These are phyloP conservation scores for Cryptomeria japonica DNA, from an alignment of 75 land plant genomes.

Conservation along the genomic window DNA sequence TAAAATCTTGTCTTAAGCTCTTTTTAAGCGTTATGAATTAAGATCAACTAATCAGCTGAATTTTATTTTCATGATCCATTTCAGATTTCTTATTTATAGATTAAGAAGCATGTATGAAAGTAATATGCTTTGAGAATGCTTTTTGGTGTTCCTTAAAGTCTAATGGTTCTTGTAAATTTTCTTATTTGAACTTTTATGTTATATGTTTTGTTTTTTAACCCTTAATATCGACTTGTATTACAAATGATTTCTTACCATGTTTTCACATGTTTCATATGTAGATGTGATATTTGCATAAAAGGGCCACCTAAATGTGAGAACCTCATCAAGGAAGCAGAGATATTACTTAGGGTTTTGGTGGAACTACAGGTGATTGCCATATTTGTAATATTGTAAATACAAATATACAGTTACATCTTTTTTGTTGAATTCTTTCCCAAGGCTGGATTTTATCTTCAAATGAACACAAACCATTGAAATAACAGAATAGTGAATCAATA, in stretches of 20 bases:
- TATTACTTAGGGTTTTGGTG: constrained; percentile 41
- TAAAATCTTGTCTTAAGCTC: no score
- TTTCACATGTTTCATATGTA: constrained; percentile 13
- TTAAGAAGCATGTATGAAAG: no score
- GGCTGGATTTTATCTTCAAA: neutral
- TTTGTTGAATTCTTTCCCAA: neutral
- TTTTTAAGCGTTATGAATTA: no score
- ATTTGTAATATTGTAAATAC: neutral
- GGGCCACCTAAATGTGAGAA: constrained; percentile 67
- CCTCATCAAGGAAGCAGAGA: constrained; percentile 54
- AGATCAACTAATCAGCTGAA: no score
- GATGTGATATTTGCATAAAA: constrained; percentile 73
- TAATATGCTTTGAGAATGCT: neutral
- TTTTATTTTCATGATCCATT: no score
- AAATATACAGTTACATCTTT: neutral
- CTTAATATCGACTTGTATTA: neutral
- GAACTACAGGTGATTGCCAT: constrained; percentile 16
- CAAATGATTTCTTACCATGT: neutral
- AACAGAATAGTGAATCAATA: neutral
- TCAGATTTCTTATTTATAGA: neutral
- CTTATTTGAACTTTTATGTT: neutral
- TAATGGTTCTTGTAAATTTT: neutral
- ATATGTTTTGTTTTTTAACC: neutral
- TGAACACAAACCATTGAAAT: neutral
- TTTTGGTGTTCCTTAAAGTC: neutral